These are phyloP conservation scores for Drechmeria coniospora DNA, from an alignment of 2,329 filamentous ascomycete species.

Conservation along the genomic window DNA sequence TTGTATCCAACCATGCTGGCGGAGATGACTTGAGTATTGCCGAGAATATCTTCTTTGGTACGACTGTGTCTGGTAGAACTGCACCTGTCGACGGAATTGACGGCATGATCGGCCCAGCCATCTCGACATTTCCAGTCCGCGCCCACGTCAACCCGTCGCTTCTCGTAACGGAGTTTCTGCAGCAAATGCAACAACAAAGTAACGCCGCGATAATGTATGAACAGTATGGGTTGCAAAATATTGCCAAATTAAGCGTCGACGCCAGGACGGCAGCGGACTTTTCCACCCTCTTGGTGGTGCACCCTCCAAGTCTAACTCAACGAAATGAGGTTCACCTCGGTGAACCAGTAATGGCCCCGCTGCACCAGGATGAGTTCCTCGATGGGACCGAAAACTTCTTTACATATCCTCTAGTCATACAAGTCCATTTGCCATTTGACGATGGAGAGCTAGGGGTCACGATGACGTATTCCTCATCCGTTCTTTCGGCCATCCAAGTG, in stretches of 20 bases:
- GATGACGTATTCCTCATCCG: neutral
- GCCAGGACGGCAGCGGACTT: constrained; percentile 5
- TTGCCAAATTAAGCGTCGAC: constrained; percentile 4
- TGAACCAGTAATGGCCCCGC: too few relatives aligned
- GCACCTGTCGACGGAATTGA: constrained; percentile 1
- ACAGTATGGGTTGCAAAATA: constrained; percentile 9
- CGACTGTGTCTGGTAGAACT: neutral
- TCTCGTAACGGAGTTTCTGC: constrained; percentile 2
- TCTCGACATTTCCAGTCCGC: constrained; percentile 1
- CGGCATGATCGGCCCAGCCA: neutral
- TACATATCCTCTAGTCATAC: neutral
- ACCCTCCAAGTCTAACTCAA: neutral
- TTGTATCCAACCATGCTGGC: neutral
- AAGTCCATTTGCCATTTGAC: neutral
- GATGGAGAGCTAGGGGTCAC: neutral
- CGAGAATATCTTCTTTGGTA: neutral
- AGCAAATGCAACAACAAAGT: constrained; percentile 5
- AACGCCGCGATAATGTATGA: constrained; percentile 5
- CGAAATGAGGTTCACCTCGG: neutral
- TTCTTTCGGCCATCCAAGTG: neutral
- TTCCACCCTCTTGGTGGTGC: constrained; percentile 2
- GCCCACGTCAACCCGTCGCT: neutral
- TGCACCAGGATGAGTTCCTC: too few relatives aligned
- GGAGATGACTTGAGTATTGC: neutral
- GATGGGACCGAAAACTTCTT: too few relatives aligned